Conservation (phyloP, 495 filamentous ascomycete genomes). For the Choiromyces venosus region DNA sequence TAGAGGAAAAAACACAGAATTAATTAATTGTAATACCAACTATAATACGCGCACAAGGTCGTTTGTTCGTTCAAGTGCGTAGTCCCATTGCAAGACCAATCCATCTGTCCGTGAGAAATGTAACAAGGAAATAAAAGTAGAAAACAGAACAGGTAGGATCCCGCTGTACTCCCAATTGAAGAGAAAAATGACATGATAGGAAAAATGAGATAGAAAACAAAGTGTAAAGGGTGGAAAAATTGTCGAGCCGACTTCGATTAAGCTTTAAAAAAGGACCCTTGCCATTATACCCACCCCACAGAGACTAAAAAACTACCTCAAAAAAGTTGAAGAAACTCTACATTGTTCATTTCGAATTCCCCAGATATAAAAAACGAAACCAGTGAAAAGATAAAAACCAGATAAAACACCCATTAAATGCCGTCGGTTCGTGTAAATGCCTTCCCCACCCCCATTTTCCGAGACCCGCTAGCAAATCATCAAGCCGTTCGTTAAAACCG, state of each 20-base stretch:
- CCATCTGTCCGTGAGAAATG: too few species aligned
- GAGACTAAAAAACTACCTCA: slow-evolving; percentile 7
- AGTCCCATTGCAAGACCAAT: too few species aligned
- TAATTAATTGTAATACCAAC: too few species aligned
- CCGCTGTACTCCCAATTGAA: slow-evolving; percentile 28
- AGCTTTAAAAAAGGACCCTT: slow-evolving; percentile 23
- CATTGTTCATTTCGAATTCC: slow-evolving; percentile 17
- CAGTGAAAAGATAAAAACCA: slow-evolving; percentile 6
- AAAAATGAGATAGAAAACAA: slow-evolving; percentile 6
- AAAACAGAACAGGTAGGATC: slow-evolving; percentile 11
- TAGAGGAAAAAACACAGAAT: too few species aligned
- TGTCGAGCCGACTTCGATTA: slow-evolving; percentile 34
- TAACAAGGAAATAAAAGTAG: slow-evolving; percentile 19
- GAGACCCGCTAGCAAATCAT: slow-evolving; percentile 16
- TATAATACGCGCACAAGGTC: too few species aligned
- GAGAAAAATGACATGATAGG: slow-evolving; percentile 11
- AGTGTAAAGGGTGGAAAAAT: slow-evolving; percentile 20
- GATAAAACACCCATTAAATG: slow-evolving; percentile 19
- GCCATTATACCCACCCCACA: slow-evolving; percentile 30
- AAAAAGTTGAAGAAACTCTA: slow-evolving; percentile 9
- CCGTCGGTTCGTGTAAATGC: slow-evolving; percentile 25
- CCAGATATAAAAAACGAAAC: background rate
- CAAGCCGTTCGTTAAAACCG: background rate
- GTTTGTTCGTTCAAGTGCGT: too few species aligned
- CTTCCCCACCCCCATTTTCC: slow-evolving; percentile 26